Percentiles rank a stretch among this genome's conserved stretches.
These are phyloP conservation scores for Angophora floribunda DNA, from an alignment of 345 rosid species.

Conservation along the genomic window DNA sequence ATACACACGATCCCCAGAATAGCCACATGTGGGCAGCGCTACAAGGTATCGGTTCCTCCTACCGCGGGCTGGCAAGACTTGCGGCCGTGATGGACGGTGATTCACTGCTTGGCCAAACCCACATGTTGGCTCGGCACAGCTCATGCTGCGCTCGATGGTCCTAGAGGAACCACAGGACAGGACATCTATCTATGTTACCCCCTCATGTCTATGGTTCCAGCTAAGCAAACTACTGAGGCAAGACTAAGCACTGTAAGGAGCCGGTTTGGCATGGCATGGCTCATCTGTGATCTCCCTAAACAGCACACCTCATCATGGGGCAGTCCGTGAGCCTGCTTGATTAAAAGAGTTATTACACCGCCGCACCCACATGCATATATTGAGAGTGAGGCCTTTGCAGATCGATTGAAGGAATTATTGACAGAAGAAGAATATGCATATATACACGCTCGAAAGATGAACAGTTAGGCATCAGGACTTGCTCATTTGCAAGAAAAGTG, in stretches of 20 bases:
- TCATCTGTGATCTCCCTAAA: neutral
- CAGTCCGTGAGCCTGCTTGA: neutral
- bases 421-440: neutral
- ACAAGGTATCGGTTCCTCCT: neutral
- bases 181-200: neutral
- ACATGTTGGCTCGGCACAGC: neutral
- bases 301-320: rapidly evolving
- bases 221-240: neutral
- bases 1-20: neutral
- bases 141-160: neutral
- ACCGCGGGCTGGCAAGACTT: neutral
- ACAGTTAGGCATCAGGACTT: neutral
- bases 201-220: neutral
- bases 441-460: neutral
- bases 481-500: neutral
- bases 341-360: neutral
- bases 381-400: neutral
- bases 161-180: neutral
- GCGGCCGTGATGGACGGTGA: neutral
- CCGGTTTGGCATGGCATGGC: neutral
- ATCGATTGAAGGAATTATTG: neutral
- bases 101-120: neutral
- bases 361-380: neutral
- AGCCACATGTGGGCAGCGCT: neutral
- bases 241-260: neutral